phyloP scores from a whole-genome alignment of 2,329 filamentous ascomycete species.

The Fusarium sarcochroum region DNA sequence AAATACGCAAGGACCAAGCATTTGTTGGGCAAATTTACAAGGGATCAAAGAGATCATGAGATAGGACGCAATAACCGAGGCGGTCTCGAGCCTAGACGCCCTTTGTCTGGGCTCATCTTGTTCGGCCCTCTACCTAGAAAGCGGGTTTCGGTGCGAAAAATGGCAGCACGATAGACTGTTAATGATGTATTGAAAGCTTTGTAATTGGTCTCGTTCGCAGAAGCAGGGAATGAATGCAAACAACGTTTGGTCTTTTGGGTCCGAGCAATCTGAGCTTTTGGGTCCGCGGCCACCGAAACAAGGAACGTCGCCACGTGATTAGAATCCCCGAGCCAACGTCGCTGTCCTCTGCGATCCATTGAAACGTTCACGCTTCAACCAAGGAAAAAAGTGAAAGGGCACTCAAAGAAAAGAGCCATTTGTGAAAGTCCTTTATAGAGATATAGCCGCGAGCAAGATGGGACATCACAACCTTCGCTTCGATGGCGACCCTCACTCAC shows the following conservation, averaged over 20 bases:
- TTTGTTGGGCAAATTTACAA: slow-evolving; percentile 9
- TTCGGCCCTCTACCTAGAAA: slow-evolving; percentile 8
- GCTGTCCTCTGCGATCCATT: slow-evolving; percentile 4
- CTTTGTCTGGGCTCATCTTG: slow-evolving; percentile 13
- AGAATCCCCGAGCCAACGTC: slow-evolving; percentile 29
- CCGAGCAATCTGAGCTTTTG: not conserved
- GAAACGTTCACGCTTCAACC: slow-evolving; percentile 2
- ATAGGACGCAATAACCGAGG: slow-evolving; percentile 26
- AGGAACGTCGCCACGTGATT: slow-evolving; percentile 32
- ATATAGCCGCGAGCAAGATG: slow-evolving; percentile 9
- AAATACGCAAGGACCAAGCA: slow-evolving; percentile 3
- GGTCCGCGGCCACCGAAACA: slow-evolving; percentile 1
- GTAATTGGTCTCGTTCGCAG: not conserved
- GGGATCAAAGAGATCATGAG: slow-evolving; percentile 21
- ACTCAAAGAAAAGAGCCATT: not conserved
- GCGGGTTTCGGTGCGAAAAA: slow-evolving; percentile 10
- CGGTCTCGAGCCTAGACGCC: slow-evolving; percentile 13
- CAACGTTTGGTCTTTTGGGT: not conserved
- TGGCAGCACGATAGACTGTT: slow-evolving; percentile 12
- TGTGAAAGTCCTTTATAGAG: not conserved
- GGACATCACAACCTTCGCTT: slow-evolving; percentile 56
- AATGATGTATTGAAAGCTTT: not conserved
- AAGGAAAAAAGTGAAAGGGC: not conserved
- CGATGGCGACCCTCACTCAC: slow-evolving; percentile 52
- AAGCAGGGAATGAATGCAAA: slow-evolving; percentile 1